A percentile compares a stretch with the other conserved stretches of the same genome.
Evolutionary conservation across 176 grass and related monocot genomes (phyloP).

Genomic region (Thalia dealbata): DNA sequence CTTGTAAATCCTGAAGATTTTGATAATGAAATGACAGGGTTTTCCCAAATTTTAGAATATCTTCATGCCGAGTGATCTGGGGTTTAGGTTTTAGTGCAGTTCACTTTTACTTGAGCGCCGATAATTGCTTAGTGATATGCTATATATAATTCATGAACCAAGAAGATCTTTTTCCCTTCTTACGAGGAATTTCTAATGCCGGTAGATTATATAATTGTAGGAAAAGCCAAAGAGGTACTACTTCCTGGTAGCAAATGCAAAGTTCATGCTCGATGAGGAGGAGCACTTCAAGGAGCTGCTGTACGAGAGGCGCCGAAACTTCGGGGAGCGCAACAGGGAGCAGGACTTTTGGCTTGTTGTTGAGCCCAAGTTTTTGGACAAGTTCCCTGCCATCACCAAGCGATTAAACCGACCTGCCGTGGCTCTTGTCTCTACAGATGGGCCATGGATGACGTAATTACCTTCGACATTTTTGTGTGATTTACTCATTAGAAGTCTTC

Average conservation of each 20-base stretch:
- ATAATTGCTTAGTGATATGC: background rate
- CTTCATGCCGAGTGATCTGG: background rate
- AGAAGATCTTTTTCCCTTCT: background rate
- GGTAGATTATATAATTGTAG: conserved; percentile 21
- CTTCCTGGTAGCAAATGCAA: conserved; percentile 90
- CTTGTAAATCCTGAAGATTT: background rate
- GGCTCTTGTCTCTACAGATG: conserved; percentile 77
- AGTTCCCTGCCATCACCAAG: conserved; percentile 61
- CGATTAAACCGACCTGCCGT: conserved; percentile 68
- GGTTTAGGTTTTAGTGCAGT: background rate
- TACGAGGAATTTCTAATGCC: background rate
- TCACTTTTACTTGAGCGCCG: background rate
- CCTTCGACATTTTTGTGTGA: background rate
- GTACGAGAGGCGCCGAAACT: conserved; percentile 44
- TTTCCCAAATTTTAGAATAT: background rate
- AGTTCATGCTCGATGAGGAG: conserved; percentile 97
- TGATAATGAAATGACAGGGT: background rate
- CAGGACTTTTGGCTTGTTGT: conserved; percentile 86
- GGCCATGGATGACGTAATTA: conserved; percentile 84
- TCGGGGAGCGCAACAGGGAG: conserved; percentile 62
- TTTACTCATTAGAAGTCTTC: background rate
- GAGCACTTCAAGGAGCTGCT: conserved; percentile 96
- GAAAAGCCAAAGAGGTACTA: conserved; percentile 52
- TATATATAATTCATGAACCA: background rate
- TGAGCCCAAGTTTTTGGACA: conserved; percentile 87